Evolutionary conservation across 352 stramenopile genomes (phyloP), one percentile per base, ranked within the genome.

Genomic region (Pythium aquatile): DNA sequence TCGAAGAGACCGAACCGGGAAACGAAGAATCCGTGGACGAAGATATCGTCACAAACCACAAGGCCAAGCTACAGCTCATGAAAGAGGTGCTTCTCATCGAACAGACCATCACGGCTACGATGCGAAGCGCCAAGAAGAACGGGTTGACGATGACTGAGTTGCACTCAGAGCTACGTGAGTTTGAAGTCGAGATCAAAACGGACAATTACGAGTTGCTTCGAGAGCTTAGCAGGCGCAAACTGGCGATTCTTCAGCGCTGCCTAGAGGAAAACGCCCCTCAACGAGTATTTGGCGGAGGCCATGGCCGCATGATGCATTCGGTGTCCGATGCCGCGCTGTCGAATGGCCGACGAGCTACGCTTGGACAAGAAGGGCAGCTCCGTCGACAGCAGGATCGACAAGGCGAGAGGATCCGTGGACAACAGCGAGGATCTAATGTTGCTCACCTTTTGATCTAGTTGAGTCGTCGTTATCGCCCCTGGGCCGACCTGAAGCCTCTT

Each of bases 221-320:
- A 13, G 57, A 63, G 46, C 46, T 63, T 28, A 63, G 44, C 10
- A 44, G 32, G 2, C 57, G 35, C 46, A 63, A 56, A 37, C 30
- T 62, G 37, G 44, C 42, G 44, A 24, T 62, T 47, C 28, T 62
- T 28, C 40, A 55, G 1, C 26, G 56, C 2, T 42, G 29, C 17
- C 4, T 46, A 6, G 7, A 2, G 17, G 44, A 46, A 24, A 51
- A 46, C 6, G 17, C 1, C 9, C 39, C 11, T 8, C 9, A 39
- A 5, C 16, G 32, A 16, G 24, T 24, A 3, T 44, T 30, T 6
- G 28, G 40, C 13, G 42, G 8, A 14, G 28, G 28, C 28, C 14
- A 55, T 2, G 1, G 7, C 2, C 42, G 56, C 9, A 29, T 62
- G 56, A 37, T 47, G 14, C 42, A 55, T 32, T 62, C 56, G 7